A percentile compares a stretch with the other conserved stretches of the same genome.
phyloP scores from a whole-genome alignment of 2,329 filamentous ascomycete species.

The Passalora sequoiae region DNA sequence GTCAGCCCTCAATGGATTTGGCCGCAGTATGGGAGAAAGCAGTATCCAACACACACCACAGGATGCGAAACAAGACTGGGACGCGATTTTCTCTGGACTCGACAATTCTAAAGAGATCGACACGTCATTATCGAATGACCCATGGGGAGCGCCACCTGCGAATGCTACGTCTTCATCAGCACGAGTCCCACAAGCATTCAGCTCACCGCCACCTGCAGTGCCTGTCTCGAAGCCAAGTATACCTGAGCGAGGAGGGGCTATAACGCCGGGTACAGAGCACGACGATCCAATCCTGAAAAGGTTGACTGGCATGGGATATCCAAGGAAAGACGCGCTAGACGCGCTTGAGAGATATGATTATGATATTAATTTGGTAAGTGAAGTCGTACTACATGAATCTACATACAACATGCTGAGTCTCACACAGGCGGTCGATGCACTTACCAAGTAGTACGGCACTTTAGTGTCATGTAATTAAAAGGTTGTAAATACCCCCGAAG shows the following conservation, averaged over 20 bases:
- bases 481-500: too few species aligned
- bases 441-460: background rate
- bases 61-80: conserved; percentile 71
- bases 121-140: conserved; percentile 27
- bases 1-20: conserved; percentile 13
- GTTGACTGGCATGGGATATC: conserved; percentile 83
- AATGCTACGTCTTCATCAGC: conserved; percentile 8
- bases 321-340: conserved; percentile 63
- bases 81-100: conserved; percentile 81
- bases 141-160: conserved; percentile 24
- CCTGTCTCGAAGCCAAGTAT: conserved; percentile 10
- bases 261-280: conserved; percentile 70
- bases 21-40: conserved; percentile 8
- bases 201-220: conserved; percentile 7
- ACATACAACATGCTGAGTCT: background rate
- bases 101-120: conserved; percentile 46
- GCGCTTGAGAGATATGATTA: conserved; percentile 95
- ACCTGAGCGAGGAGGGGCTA: conserved; percentile 53
- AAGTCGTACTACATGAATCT: background rate
- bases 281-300: conserved; percentile 91
- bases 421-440: background rate
- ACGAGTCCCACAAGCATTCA: conserved; percentile 18
- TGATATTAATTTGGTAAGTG: conserved; percentile 82
- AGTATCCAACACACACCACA: conserved; percentile 36
- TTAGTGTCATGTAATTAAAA: too few species aligned